A percentile compares a stretch with the other conserved stretches of the same genome.
Conservation (phyloP, 495 filamentous ascomycete genomes). For the Opeltia flavorubescens region DNA sequence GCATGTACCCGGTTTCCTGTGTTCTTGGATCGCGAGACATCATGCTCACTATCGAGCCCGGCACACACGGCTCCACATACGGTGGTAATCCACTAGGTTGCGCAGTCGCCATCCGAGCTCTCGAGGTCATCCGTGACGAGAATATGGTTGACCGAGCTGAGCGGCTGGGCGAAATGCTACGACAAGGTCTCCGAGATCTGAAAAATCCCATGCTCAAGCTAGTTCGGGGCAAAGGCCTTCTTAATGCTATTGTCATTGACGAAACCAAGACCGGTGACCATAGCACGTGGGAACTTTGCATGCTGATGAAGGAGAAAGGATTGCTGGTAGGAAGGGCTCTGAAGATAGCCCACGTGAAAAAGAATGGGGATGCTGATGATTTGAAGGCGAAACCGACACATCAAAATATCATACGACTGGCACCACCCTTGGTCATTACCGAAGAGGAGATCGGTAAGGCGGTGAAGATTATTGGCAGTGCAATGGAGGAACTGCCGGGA, state of each 20-base stretch:
- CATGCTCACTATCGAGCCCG: conserved; percentile 95
- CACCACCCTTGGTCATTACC: conserved; percentile 43
- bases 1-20: conserved; percentile 96
- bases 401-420: conserved; percentile 73
- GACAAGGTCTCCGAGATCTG: conserved; percentile 55
- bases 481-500: conserved; percentile 34
- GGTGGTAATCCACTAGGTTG: conserved; percentile 96
- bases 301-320: conserved; percentile 91
- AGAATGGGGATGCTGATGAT: conserved; percentile 20
- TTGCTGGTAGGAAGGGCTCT: conserved; percentile 56
- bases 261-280: conserved; percentile 73
- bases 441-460: conserved; percentile 37
- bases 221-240: conserved; percentile 81
- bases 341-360: conserved; percentile 27
- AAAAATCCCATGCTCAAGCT: conserved; percentile 66
- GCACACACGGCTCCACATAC: conserved; percentile 94
- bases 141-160: conserved; percentile 72
- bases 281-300: conserved; percentile 92
- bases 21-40: conserved; percentile 81
- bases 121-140: conserved; percentile 89
- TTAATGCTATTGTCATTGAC: conserved; percentile 96
- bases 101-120: conserved; percentile 88
- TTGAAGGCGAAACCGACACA: conserved; percentile 92
- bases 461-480: conserved; percentile 33
- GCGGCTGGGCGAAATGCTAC: conserved; percentile 68